Conservation (phyloP, 352 stramenopile species). For the Plasmopara halstedii region DNA sequence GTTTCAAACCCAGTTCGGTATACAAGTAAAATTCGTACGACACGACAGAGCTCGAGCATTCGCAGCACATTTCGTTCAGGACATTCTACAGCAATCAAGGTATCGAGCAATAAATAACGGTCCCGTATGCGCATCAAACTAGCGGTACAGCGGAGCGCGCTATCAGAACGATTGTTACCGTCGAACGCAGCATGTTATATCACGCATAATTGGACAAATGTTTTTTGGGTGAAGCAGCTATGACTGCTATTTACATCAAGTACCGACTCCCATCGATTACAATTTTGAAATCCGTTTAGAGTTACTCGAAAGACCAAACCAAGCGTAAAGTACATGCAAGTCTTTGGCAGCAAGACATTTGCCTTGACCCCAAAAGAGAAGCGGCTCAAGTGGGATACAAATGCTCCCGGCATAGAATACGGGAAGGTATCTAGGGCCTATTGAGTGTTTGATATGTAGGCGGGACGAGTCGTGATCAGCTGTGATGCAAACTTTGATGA, state of each 20-base stretch:
- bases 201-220: not conserved
- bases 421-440: conserved; percentile 3
- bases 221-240: conserved; percentile 4
- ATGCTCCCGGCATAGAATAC: no score
- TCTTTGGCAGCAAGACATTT: not conserved
- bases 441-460: conserved; percentile 1
- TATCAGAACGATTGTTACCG: not conserved
- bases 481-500: not conserved
- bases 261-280: not conserved
- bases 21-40: not conserved
- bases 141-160: not conserved
- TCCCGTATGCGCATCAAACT: not conserved
- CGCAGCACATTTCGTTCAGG: not conserved
- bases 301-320: conserved; percentile 5
- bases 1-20: not conserved
- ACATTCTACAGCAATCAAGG: not conserved
- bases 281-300: not conserved
- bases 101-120: not conserved
- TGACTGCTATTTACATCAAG: conserved; percentile 5
- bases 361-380: no score
- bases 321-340: conserved; percentile 8
- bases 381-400: no score
- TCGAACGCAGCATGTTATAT: not conserved
- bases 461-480: not conserved
- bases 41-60: not conserved